Percentiles rank a stretch among this genome's conserved stretches.
These are phyloP conservation scores for Geoglossum glabrum DNA, from an alignment of 495 filamentous ascomycete genomes.

Conservation along the genomic window DNA sequence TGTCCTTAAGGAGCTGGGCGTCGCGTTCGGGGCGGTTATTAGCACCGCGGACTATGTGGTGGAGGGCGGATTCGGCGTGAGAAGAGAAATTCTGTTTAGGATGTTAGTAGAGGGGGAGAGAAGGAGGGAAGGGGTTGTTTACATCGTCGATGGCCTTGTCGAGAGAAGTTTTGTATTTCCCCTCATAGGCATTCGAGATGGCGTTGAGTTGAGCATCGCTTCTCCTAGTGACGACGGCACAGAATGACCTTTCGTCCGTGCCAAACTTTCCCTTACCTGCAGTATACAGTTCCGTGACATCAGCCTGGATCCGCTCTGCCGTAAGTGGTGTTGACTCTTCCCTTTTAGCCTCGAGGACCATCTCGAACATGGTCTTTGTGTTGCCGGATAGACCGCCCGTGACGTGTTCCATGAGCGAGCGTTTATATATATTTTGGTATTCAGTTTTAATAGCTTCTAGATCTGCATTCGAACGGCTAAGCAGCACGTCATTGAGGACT, in stretches of 20 bases:
- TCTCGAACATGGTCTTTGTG: conserved; percentile 61
- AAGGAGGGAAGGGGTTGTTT: conserved; percentile 6
- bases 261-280: conserved; percentile 49
- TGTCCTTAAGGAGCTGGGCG: conserved; percentile 56
- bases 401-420: conserved; percentile 45
- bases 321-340: conserved; percentile 58
- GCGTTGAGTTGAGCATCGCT: conserved; percentile 67
- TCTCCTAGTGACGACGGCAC: conserved; percentile 47
- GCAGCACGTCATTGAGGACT: conserved; percentile 67
- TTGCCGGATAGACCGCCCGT: conserved; percentile 62
- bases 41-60: conserved; percentile 56
- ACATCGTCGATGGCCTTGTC: conserved; percentile 50
- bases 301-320: conserved; percentile 46
- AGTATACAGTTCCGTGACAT: conserved; percentile 49
- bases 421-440: conserved; percentile 37
- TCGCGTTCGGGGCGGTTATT: conserved; percentile 65
- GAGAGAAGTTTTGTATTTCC: conserved; percentile 41
- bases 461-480: conserved; percentile 69
- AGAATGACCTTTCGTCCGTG: conserved; percentile 59
- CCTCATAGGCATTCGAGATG: conserved; percentile 47
- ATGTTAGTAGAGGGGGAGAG: background rate
- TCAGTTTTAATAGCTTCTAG: conserved; percentile 57
- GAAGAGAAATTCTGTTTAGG: conserved; percentile 50
- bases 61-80: conserved; percentile 76
- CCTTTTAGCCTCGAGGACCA: conserved; percentile 47